Base-by-base conservation (phyloP, 2,329 filamentous ascomycete genomes). In the Alternaria incomplexa region DNA sequence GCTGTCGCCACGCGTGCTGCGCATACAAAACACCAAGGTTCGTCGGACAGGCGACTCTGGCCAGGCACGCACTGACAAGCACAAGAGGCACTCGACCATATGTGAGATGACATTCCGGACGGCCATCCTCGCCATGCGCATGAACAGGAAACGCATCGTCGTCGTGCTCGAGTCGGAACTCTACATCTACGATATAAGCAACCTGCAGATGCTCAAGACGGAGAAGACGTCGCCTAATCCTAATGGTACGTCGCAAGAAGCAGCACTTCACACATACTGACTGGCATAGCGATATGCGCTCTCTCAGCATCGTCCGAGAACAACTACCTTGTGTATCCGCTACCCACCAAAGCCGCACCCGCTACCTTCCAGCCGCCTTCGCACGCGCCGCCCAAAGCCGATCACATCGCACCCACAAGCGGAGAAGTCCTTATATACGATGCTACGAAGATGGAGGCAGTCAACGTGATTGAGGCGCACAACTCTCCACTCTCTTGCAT, bases 101-200 rank as follows among this genome's bases (percentile, higher is more conserved):
- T 99, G 96, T 87, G 96, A 99, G 81, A 91, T 99, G 77, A 98
- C 95, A 4, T 99, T 99, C 73, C 95, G 95, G 12, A 97, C 94
- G n/a, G 93, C 94, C 53, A 93, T 99, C 11, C 88, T 98, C 44
- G 94, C 95, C 20, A 93, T 99, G 62, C 92, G 94, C 68, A 85
- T 99, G 74, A 99, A 99, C 80, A 88, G 96, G 70, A 98, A 97
- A 81, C 90, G 96, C 40, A 87, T 99, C 25, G 93, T 96, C 12
- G 94, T 99, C 30, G 90, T 98, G 13, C 86, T 98, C 60, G 96
- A 99, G 79, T 93, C 97, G 73, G 92, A 97, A 78, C 97, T 98
- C 66, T 99, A 98, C 81, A 87, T 99, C 52, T 99, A 99, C 83
- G 96, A 99, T 80, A 98, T 99, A 69, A 93, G 94, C 81, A 98